These are phyloP conservation scores for Chrysanthemum lavandulifolium DNA, from an alignment of 129 eudicot species.

Conservation along the genomic window DNA sequence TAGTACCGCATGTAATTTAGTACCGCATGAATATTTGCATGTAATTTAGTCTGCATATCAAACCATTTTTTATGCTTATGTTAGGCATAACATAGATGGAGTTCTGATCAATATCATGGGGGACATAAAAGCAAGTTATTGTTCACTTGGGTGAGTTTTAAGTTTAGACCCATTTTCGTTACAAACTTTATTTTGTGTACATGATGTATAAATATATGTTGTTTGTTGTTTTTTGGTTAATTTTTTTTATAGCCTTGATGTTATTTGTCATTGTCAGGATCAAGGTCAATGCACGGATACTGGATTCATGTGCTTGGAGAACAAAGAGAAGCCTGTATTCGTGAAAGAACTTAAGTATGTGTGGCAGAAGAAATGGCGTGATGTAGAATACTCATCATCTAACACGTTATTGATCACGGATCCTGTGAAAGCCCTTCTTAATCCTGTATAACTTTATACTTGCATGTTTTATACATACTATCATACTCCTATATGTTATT, in stretches of 20 bases:
- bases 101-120: slow-evolving; percentile 35
- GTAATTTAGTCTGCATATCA: no score
- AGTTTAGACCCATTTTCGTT: neutral
- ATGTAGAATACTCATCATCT: slow-evolving; percentile 38
- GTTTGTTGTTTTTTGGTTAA: neutral
- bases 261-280: slow-evolving; percentile 33
- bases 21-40: no score
- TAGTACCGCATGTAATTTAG: no score
- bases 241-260: neutral
- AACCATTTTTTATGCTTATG: no score
- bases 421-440: slow-evolving; percentile 48
- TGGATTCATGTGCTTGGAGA: slow-evolving; percentile 41
- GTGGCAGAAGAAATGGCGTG: slow-evolving; percentile 35
- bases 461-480: neutral
- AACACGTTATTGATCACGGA: slow-evolving; percentile 45
- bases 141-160: slow-evolving; percentile 61
- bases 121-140: slow-evolving; percentile 35
- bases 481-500: neutral
- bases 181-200: no score
- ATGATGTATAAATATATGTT: neutral
- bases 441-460: slow-evolving; percentile 52
- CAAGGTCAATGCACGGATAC: slow-evolving; percentile 47
- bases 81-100: slow-evolving; percentile 46
- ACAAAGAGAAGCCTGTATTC: slow-evolving; percentile 55
- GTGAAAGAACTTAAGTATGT: slow-evolving; percentile 45